Base-by-base conservation (phyloP, 257 asterid genomes). In the Mentha longifolia region DNA sequence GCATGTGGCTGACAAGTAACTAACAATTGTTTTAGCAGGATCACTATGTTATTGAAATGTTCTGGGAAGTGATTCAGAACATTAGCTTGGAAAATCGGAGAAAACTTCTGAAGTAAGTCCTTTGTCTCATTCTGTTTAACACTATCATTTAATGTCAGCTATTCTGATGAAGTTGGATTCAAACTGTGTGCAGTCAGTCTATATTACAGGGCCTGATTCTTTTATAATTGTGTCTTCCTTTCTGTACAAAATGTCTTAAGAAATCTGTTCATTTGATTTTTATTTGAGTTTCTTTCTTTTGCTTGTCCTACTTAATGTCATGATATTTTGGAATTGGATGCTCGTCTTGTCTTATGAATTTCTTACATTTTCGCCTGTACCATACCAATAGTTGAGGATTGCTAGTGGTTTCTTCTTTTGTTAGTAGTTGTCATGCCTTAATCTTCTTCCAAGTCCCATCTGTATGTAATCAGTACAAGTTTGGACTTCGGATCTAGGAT, bases 31-130 rank as follows among this genome's bases (percentile, higher is more conserved):
- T 75, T 76, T 76, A 50, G 73, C 96, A 95, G 99, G 96, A 88
- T 65, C 99, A 95, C 79, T 92, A 95, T 79, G 96, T 86, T 49
- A 84, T 92, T 10, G 79, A 85, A 78, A 89, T 88, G 92, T 92
- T 95, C 82, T 95, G 99, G 99, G 96, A 88, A 78, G 96, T 95
- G 54, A 78, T 95, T 68, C 77, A 88, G 78, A 80, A 80, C 86
- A 74, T 92, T 59, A 83, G 90, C 79, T 76, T 95, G 92, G 87
- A 79, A 68, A 78, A 92, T 77, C 98, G 84, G 85, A 82, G 98
- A 76, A 95, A 85, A 64, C 74, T 92, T 75, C 72, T 95, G 89
- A 95, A 95, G 99, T 95, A 85, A 76, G 97, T 68, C 16, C 30
- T 50, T 74, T 72, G 50, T 74, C 62, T 57, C 45, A 52, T 56